Percentiles rank a stretch among this genome's conserved stretches.
phyloP scores from a whole-genome alignment of 202 grass and related monocot species.

The Carex arenaria region DNA sequence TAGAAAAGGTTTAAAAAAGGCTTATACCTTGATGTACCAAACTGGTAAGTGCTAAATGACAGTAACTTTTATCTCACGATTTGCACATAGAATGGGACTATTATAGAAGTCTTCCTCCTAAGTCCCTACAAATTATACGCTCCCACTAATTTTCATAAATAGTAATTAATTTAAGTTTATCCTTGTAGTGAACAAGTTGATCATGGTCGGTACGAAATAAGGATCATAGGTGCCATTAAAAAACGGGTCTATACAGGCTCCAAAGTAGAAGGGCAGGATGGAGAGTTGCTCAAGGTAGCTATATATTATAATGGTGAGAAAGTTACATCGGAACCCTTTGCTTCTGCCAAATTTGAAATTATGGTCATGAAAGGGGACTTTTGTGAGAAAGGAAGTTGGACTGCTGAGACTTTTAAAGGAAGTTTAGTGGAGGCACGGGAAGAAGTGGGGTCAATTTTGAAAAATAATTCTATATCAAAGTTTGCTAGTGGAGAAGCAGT shows the following conservation, averaged over 20 bases:
- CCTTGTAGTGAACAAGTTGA: not conserved
- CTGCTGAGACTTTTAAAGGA: not conserved
- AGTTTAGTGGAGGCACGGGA: not conserved
- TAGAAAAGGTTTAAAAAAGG: not conserved
- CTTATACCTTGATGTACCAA: not conserved
- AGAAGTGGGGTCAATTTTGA: not conserved
- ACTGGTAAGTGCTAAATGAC: not conserved
- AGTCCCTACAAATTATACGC: not conserved
- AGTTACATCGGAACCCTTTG: not conserved
- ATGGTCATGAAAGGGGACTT: not conserved
- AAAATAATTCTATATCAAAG: not conserved
- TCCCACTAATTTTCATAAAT: not conserved
- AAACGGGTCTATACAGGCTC: conserved; percentile 9
- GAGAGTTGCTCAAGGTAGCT: not conserved
- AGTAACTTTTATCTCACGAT: not conserved
- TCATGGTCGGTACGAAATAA: not conserved
- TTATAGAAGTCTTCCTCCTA: not conserved
- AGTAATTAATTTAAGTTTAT: not conserved
- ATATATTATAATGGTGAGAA: not conserved
- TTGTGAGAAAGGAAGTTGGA: conserved; percentile 1
- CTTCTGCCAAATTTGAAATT: conserved; percentile 17
- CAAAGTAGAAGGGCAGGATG: not conserved
- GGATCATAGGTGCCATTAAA: not conserved
- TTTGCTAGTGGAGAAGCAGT: conserved; percentile 1
- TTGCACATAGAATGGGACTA: not conserved